Evolutionary conservation across 1,284 basidiomycete species (phyloP).

Genomic region (Leucoagaricus sp.): DNA sequence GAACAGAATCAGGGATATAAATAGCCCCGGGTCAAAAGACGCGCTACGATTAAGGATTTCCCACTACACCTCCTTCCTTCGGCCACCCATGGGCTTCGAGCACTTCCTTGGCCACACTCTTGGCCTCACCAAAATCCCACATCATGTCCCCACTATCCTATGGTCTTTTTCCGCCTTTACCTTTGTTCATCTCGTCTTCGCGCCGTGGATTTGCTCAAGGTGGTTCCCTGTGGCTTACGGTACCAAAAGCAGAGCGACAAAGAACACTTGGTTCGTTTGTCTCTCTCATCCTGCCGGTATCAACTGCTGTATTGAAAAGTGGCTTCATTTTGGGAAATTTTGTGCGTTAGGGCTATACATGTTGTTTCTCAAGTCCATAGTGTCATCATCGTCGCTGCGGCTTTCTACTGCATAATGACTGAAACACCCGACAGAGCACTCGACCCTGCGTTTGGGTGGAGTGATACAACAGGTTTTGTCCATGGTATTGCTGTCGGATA

Average conservation of each 20-base stretch:
- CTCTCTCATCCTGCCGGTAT: background rate
- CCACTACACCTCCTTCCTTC: background rate
- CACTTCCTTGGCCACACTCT: constrained; percentile 29
- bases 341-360: constrained; percentile 46
- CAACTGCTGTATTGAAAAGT: too few relatives aligned
- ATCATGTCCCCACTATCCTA: constrained; percentile 49
- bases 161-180: constrained; percentile 53
- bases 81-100: constrained; percentile 13
- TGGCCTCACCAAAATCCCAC: constrained; percentile 38
- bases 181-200: constrained; percentile 49
- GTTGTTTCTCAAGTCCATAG: constrained; percentile 59
- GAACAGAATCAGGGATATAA: background rate
- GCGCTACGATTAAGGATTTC: background rate
- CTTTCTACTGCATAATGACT: constrained; percentile 40
- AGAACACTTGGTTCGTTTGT: constrained; percentile 54
- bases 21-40: background rate
- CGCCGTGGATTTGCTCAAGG: constrained; percentile 45
- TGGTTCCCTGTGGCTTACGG: constrained; percentile 46
- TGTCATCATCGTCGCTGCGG: constrained; percentile 50
- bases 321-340: background rate
- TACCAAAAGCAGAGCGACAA: constrained; percentile 39
- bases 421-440: constrained; percentile 37
- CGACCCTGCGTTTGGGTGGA: constrained; percentile 62
- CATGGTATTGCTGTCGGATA: constrained; percentile 58
- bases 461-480: constrained; percentile 45